These are phyloP conservation scores for Mayamaea pseudoterrestris DNA, from an alignment of 108 stramenopile species.

Conservation along the genomic window DNA sequence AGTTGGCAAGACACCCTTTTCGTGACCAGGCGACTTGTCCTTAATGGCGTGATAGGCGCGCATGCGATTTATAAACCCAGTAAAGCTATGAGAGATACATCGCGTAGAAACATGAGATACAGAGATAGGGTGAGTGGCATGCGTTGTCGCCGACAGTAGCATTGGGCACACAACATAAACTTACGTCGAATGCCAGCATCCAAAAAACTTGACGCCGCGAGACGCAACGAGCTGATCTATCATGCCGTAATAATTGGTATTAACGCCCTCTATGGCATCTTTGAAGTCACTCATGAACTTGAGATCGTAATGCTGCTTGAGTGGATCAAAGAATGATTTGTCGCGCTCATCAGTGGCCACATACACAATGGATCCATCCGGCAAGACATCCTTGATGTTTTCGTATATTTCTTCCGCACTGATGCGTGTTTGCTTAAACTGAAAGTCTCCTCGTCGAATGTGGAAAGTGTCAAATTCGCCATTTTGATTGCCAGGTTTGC, in stretches of 20 bases:
- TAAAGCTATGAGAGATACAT: conserved; percentile 6
- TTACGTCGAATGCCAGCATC: conserved; percentile 53
- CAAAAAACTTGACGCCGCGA: conserved; percentile 58
- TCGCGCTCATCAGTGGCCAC: conserved; percentile 63
- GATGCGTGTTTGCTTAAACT: conserved; percentile 21
- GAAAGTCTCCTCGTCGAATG: conserved; percentile 67
- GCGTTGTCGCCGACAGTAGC: background rate
- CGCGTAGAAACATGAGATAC: background rate
- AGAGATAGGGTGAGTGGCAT: background rate
- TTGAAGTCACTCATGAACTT: conserved; percentile 71
- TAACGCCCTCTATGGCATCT: conserved; percentile 45
- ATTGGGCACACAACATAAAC: background rate
- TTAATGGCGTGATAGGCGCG: conserved; percentile 67
- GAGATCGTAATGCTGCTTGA: conserved; percentile 52
- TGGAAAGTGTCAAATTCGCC: conserved; percentile 67
- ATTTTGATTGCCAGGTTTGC: conserved; percentile 1
- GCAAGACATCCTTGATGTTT: conserved; percentile 11
- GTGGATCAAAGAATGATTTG: conserved; percentile 62
- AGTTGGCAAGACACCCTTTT: conserved; percentile 37
- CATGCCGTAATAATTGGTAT: conserved; percentile 82
- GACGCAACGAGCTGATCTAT: conserved; percentile 61
- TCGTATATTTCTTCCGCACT: conserved; percentile 13
- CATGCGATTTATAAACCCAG: conserved; percentile 76
- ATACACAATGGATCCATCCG: conserved; percentile 34
- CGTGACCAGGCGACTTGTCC: conserved; percentile 40